These are phyloP conservation scores for Fusarium domesticum DNA, from an alignment of 2,329 filamentous ascomycete species.

Conservation along the genomic window DNA sequence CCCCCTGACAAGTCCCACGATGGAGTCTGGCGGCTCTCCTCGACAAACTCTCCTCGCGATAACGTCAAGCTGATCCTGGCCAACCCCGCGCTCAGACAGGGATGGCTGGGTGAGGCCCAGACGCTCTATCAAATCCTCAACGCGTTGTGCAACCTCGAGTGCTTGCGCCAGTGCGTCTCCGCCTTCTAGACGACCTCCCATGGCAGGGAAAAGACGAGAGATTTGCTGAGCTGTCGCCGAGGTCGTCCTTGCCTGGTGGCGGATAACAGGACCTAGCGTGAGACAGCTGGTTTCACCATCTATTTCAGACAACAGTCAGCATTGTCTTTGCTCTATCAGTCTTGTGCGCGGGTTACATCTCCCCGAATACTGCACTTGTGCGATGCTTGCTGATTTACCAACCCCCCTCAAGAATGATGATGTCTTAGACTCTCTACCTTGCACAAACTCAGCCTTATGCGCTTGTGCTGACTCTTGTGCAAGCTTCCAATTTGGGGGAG, in stretches of 20 bases:
- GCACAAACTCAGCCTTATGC: conserved; percentile 17
- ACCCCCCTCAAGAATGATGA: neutral
- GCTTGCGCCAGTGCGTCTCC: conserved; percentile 6
- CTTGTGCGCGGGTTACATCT: neutral
- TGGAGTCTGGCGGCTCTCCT: conserved; percentile 1
- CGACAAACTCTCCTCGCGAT: conserved; percentile 7
- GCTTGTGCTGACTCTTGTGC: neutral
- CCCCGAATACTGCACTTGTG: neutral
- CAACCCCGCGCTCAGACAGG: conserved; percentile 5
- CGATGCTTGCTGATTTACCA: neutral
- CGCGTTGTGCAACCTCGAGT: conserved; percentile 13
- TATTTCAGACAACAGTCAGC: conserved; percentile 16
- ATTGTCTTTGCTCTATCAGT: conserved; percentile 9
- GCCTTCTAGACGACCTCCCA: conserved; percentile 5
- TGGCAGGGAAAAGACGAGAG: conserved; percentile 12
- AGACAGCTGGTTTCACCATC: conserved; percentile 25
- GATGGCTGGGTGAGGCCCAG: conserved; percentile 13
- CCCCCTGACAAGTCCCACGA: conserved; percentile 10
- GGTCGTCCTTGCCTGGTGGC: conserved; percentile 7
- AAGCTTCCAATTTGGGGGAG: neutral
- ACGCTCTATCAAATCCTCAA: conserved; percentile 6
- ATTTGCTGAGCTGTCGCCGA: conserved; percentile 13
- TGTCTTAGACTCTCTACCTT: conserved; percentile 6
- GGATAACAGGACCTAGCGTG: conserved; percentile 12
- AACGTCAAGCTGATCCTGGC: conserved; percentile 9